A percentile compares a stretch with the other conserved stretches of the same genome.
These are phyloP conservation scores for Bromus sterilis DNA, from an alignment of 176 grass and related monocot species.

Conservation along the genomic window DNA sequence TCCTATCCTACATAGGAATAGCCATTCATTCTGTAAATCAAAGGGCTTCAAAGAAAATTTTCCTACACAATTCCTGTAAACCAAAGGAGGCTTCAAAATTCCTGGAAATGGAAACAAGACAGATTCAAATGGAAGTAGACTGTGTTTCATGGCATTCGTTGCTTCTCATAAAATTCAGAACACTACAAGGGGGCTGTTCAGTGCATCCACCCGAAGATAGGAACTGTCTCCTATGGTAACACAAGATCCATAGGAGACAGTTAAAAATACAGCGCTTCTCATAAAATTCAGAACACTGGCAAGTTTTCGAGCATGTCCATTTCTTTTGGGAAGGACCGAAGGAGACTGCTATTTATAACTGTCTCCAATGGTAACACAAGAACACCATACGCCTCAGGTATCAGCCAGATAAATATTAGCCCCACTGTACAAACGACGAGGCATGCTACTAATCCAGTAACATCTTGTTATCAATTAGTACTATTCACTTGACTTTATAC, in stretches of 20 bases:
- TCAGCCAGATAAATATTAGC: neutral
- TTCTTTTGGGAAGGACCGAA: neutral
- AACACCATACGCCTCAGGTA: neutral
- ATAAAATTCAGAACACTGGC: too few relatives aligned
- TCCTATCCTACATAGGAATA: too few relatives aligned
- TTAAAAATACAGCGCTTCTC: too few relatives aligned
- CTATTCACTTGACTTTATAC: slow-evolving; percentile 21
- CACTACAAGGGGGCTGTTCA: neutral
- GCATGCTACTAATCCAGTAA: neutral
- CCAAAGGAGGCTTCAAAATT: too few relatives aligned
- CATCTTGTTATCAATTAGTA: neutral
- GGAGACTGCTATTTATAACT: neutral
- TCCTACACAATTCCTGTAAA: too few relatives aligned
- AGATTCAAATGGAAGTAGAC: too few relatives aligned
- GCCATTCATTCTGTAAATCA: too few relatives aligned
- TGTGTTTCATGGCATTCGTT: too few relatives aligned
- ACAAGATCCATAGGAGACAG: too few relatives aligned
- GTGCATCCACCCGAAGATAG: neutral
- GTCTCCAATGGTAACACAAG: neutral
- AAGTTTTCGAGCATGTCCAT: neutral
- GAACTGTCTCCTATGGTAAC: too few relatives aligned
- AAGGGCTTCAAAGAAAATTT: too few relatives aligned
- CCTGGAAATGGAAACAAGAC: too few relatives aligned
- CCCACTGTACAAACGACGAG: neutral
- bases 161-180: neutral